Base-by-base conservation (phyloP, 768 basidiomycete species). In the Lactarius hengduanensis region DNA sequence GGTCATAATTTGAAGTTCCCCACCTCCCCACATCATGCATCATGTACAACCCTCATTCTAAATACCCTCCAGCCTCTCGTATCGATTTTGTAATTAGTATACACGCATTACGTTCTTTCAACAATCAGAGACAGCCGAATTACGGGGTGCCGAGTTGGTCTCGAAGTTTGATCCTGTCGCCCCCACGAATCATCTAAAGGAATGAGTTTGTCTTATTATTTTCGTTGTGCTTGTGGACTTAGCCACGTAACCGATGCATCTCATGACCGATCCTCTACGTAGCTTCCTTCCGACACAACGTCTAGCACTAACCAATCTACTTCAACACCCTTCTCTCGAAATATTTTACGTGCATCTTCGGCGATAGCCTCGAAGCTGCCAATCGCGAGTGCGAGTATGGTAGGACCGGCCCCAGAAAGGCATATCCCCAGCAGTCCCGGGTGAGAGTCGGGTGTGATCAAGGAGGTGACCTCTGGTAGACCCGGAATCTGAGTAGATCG, bases 351-450 rank as follows among this genome's bases (percentile, higher is more conserved):
- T 10, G 93, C 95, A 70, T 89, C 90, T 71, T 88, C 84, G 4
- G 93, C 95, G 66, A 98, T 97, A 8, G 80, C 80, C 55, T 94
- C 91, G 71, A 92, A 98, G 30, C 89, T 88, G 40, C 78, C 77
- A 0, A 92, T 95, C 2, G 97, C 97, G 20, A 99, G 85, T 1
- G 97, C 97, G 68, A 99, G 84, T 68, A 98, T 97, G 6, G 97
- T 98, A 4, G 97, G 97, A 0, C 97, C 97, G 5, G 97, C 97
- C 8, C 97, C 97, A 2, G 96, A 98, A 40, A 99, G 86, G 76
- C 97, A 98, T 63, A 98, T 97, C 4, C 97, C 97, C 10, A 99
- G 82, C 4, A 99, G 80, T n/a, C 97, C 97, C 0, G 93, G 92
- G 77, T 98, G 96, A 0, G 92, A 88, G 10, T 83, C 71, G 6